Evolutionary conservation across 2,329 filamentous ascomycete species (phyloP).

Genomic region (Periconia sp.): DNA sequence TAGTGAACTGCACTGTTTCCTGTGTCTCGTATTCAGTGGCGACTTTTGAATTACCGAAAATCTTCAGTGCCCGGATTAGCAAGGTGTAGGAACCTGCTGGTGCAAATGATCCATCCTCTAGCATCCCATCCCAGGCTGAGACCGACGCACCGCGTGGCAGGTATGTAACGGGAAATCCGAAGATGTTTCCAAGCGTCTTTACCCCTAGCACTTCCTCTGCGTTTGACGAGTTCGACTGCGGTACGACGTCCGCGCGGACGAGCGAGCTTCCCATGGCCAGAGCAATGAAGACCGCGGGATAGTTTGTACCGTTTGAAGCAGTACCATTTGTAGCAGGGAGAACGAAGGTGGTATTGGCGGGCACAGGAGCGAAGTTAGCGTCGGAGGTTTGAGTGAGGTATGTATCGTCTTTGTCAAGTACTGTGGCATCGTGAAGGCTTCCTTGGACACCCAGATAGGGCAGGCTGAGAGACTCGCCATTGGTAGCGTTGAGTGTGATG

Average conservation of each 20-base stretch:
- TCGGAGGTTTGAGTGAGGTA: conserved; percentile 7
- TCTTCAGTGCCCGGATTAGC: conserved; percentile 17
- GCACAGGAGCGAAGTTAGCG: background rate
- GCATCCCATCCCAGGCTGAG: conserved; percentile 19
- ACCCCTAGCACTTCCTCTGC: background rate
- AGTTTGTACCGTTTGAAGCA: conserved; percentile 5
- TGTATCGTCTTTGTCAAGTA: conserved; percentile 3
- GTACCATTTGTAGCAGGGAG: background rate
- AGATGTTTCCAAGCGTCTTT: conserved; percentile 11
- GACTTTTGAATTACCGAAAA: conserved; percentile 12
- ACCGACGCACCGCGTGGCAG: conserved; percentile 3
- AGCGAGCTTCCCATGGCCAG: conserved; percentile 10
- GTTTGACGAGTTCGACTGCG: conserved; percentile 1
- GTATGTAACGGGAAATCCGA: conserved; percentile 11
- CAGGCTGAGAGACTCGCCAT: conserved; percentile 10
- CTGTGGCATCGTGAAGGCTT: conserved; percentile 9
- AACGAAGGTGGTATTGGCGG: conserved; percentile 1
- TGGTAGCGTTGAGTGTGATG: conserved; percentile 9
- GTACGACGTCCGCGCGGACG: conserved; percentile 12
- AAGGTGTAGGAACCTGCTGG: conserved; percentile 21
- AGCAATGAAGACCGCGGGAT: conserved; percentile 4
- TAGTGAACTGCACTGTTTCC: conserved; percentile 10
- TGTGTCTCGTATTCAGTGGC: conserved; percentile 5
- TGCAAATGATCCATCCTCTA: conserved; percentile 18
- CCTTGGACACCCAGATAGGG: conserved; percentile 16